Evolutionary conservation across 2,329 filamentous ascomycete genomes (phyloP).

Genomic region (Xylariales sp.): DNA sequence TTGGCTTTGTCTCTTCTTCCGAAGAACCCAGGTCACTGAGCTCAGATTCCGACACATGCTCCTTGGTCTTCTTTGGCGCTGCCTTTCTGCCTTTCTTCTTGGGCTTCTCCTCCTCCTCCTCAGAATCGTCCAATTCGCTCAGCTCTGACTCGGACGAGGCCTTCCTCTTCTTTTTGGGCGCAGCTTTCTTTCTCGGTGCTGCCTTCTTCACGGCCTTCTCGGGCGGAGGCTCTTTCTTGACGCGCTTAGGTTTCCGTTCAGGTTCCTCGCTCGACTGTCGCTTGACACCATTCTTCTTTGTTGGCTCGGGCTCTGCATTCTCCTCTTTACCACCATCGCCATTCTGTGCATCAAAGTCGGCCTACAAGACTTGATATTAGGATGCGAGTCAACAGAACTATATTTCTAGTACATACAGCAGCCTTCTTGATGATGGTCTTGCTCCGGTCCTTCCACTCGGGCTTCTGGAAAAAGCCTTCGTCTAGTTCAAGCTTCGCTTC

Average conservation of each 20-base stretch:
- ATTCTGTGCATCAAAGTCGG: too few species aligned
- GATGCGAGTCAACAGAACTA: too few species aligned
- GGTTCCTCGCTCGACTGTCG: conserved; percentile 28
- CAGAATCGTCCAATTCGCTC: conserved; percentile 17
- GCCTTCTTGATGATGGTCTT: too few species aligned
- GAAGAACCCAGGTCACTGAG: conserved; percentile 20
- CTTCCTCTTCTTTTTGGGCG: conserved; percentile 5
- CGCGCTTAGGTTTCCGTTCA: conserved; percentile 34
- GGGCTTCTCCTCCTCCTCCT: conserved; percentile 12
- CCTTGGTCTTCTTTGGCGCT: conserved; percentile 8
- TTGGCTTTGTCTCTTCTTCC: conserved; percentile 14
- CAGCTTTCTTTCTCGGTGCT: conserved; percentile 14
- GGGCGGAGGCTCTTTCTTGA: conserved; percentile 25
- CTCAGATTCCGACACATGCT: conserved; percentile 18
- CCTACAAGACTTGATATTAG: too few species aligned
- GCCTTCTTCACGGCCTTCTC: conserved; percentile 23
- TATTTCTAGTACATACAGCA: too few species aligned
- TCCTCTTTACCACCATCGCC: conserved; percentile 12
- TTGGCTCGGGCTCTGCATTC: conserved; percentile 9
- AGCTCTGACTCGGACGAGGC: conserved; percentile 23
- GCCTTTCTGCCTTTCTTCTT: conserved; percentile 18
- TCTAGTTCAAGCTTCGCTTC: background rate
- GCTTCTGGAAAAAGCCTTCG: conserved; percentile 3
- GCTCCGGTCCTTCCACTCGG: background rate
- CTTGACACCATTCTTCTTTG: conserved; percentile 23